These are phyloP conservation scores for Paramecium biaurelia DNA, from an alignment of 73 alveolate species.

Conservation along the genomic window DNA sequence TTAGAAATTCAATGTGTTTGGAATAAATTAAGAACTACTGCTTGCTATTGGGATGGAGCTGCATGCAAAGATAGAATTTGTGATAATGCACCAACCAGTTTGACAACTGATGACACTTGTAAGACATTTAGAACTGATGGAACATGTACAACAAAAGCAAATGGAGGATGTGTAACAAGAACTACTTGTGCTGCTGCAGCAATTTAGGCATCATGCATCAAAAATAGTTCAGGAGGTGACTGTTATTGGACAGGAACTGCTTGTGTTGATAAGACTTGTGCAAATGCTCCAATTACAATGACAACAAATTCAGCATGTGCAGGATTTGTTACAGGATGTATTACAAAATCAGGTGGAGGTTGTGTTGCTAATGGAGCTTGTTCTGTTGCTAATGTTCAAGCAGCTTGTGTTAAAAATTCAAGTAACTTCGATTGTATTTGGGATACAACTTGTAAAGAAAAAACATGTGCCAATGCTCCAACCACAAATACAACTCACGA, in stretches of 20 bases:
- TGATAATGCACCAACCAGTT: background rate
- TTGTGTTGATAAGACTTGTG: slow-evolving; percentile 30
- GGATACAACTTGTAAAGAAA: slow-evolving; percentile 24
- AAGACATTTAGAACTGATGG: background rate
- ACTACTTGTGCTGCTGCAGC: background rate
- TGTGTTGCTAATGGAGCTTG: slow-evolving; percentile 11
- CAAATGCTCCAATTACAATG: background rate
- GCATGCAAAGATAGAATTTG: background rate
- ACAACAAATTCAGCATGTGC: slow-evolving; percentile 27
- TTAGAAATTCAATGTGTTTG: background rate
- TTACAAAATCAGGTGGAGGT: background rate
- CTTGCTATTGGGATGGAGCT: background rate
- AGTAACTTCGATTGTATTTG: background rate
- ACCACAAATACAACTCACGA: background rate
- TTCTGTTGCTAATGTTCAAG: background rate
- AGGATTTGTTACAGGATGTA: slow-evolving; percentile 23
- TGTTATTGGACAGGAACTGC: background rate
- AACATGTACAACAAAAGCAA: slow-evolving; percentile 7
- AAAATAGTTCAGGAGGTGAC: background rate
- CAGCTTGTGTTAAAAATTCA: background rate
- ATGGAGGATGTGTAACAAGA: slow-evolving; percentile 36
- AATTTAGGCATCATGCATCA: background rate
- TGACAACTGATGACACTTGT: background rate
- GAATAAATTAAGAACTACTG: background rate
- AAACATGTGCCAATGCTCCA: background rate